Evolutionary conservation across 2,329 filamentous ascomycete genomes (phyloP).

Genomic region (Nemania diffusa): DNA sequence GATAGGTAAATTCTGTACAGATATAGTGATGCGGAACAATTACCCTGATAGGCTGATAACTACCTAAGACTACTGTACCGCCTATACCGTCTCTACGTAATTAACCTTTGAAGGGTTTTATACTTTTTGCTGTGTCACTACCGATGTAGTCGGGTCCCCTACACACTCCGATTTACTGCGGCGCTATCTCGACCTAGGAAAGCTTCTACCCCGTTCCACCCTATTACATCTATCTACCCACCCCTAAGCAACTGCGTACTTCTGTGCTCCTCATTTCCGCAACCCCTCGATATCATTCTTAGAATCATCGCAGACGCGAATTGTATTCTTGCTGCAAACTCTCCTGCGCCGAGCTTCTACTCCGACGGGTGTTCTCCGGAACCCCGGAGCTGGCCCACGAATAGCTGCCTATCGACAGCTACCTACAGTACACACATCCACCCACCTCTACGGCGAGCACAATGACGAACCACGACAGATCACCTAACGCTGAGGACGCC

Average conservation of each 20-base stretch:
- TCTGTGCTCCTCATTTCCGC: neutral
- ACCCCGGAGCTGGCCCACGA: slow-evolving; percentile 42
- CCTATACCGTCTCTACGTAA: too few species aligned
- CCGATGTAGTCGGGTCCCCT: neutral
- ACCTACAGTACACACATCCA: neutral
- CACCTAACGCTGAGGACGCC: slow-evolving; percentile 50
- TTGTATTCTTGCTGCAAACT: slow-evolving; percentile 9
- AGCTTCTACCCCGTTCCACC: slow-evolving; percentile 12
- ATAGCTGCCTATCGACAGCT: slow-evolving; percentile 25
- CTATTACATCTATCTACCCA: neutral
- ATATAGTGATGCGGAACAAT: slow-evolving; percentile 19
- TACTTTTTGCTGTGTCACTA: neutral
- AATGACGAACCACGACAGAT: slow-evolving; percentile 52
- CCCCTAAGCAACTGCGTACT: neutral
- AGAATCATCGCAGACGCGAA: neutral
- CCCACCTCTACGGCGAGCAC: neutral
- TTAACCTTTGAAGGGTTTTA: neutral
- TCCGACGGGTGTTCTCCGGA: slow-evolving; percentile 43
- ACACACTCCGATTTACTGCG: neutral
- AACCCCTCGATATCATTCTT: neutral
- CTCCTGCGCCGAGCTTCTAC: slow-evolving; percentile 15
- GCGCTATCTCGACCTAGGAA: slow-evolving; percentile 5
- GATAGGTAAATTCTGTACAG: neutral
- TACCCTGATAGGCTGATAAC: neutral
- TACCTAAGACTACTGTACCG: too few species aligned